Conservation (phyloP, 2,329 filamentous ascomycete genomes). For the Bertia moriformis region DNA sequence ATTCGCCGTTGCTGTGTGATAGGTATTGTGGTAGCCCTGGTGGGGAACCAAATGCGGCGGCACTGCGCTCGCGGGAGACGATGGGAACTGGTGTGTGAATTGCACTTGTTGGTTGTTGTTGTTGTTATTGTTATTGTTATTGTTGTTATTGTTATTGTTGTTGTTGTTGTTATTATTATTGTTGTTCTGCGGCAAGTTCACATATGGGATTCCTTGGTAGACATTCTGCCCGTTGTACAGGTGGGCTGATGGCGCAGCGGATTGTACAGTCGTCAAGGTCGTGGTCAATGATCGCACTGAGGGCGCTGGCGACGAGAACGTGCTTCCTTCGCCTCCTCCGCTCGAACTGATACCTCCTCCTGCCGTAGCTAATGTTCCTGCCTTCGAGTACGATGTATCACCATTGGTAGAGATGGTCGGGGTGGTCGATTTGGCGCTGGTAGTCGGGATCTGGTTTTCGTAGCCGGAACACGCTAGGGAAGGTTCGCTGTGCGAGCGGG, state of each 20-base stretch:
- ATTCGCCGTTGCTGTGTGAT: slow-evolving; percentile 45
- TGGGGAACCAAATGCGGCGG: slow-evolving; percentile 38
- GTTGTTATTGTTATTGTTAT: slow-evolving; percentile 7
- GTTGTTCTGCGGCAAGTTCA: no score
- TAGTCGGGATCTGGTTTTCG: slow-evolving; percentile 24
- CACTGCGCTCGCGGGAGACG: slow-evolving; percentile 39
- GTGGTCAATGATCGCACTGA: slow-evolving; percentile 53
- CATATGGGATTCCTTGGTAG: slow-evolving; percentile 5
- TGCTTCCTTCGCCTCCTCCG: slow-evolving; percentile 41
- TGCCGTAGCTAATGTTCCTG: slow-evolving; percentile 37
- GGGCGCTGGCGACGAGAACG: slow-evolving; percentile 49
- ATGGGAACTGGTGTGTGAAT: slow-evolving; percentile 44
- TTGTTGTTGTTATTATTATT: neutral
- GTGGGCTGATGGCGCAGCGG: slow-evolving; percentile 34
- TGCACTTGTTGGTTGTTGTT: slow-evolving; percentile 22
- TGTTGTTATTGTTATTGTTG: neutral
- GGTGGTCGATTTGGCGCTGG: slow-evolving; percentile 41
- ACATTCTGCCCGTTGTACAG: slow-evolving; percentile 17
- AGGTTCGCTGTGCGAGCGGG: slow-evolving; percentile 28
- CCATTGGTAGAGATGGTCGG: slow-evolving; percentile 48
- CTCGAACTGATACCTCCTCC: slow-evolving; percentile 29
- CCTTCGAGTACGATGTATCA: slow-evolving; percentile 48
- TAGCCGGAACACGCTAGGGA: slow-evolving; percentile 31
- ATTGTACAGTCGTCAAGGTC: slow-evolving; percentile 53
- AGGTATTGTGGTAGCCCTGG: slow-evolving; percentile 34